phyloP scores from a whole-genome alignment of 139 green algal species.

The Tetraselmis chui region DNA sequence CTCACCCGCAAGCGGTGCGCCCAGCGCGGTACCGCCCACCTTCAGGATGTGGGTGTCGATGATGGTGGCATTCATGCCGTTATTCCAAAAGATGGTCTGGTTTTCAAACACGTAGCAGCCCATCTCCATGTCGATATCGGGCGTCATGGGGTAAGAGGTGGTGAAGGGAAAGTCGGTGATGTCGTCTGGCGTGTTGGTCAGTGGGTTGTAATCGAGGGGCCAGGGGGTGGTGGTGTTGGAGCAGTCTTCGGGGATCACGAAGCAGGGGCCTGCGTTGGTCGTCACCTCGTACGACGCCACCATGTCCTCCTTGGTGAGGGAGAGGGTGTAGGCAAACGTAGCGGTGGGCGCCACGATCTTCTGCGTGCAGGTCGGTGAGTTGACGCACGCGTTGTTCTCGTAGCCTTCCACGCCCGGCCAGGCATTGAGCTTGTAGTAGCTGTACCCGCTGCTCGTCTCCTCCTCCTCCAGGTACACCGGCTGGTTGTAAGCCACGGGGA shows the following conservation, averaged over 20 bases:
- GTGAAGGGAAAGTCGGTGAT: not conserved
- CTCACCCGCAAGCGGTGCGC: not conserved
- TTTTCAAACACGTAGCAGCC: not conserved
- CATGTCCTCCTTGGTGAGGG: not conserved
- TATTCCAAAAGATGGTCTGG: not conserved
- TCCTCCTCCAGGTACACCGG: not conserved
- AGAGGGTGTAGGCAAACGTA: not conserved
- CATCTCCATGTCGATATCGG: not conserved
- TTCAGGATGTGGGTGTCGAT: not conserved
- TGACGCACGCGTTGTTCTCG: not conserved
- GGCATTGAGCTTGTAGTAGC: not conserved
- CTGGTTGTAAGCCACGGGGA: not conserved
- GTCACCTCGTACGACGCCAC: not conserved
- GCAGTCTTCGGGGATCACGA: not conserved
- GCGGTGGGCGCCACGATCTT: not conserved
- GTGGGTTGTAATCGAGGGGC: not conserved
- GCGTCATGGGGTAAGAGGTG: not conserved
- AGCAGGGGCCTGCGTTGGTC: not conserved
- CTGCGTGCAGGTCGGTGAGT: not conserved
- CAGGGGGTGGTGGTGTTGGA: not conserved
- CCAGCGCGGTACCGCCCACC: not conserved
- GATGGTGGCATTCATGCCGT: not conserved
- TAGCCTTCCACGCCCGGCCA: not conserved
- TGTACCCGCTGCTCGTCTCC: not conserved
- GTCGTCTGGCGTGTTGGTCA: not conserved